These are phyloP conservation scores for Sphaerulina vaccinii DNA, from an alignment of 2,329 filamentous ascomycete genomes.

Conservation along the genomic window DNA sequence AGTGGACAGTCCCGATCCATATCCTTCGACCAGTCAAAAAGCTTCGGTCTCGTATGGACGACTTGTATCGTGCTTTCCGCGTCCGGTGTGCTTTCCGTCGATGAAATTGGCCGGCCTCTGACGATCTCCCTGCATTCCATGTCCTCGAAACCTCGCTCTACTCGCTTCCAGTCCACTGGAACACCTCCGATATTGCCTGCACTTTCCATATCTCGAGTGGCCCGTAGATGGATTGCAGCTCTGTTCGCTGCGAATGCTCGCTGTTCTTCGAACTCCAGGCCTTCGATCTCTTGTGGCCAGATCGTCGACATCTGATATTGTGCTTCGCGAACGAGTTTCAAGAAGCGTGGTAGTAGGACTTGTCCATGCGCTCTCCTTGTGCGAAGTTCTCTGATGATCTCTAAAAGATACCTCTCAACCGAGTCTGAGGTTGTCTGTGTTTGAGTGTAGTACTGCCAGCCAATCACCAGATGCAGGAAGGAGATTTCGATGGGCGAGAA, in stretches of 20 bases:
- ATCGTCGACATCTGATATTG: background rate
- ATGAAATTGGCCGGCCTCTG: conserved; percentile 38
- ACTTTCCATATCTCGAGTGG: background rate
- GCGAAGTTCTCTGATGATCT: background rate
- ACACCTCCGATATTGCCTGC: background rate
- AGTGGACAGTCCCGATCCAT: no score
- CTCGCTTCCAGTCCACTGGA: background rate
- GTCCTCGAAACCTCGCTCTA: background rate
- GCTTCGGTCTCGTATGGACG: no score
- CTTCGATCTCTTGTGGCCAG: background rate
- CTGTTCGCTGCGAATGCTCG: background rate
- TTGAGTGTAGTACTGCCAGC: background rate
- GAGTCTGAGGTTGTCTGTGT: background rate
- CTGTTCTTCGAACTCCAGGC: background rate
- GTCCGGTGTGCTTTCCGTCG: no score
- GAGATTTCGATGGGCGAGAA: background rate
- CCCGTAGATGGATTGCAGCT: background rate
- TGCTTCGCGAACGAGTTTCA: background rate
- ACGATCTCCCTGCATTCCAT: background rate
- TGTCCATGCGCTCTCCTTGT: background rate
- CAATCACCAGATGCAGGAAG: background rate
- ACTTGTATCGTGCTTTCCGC: no score
- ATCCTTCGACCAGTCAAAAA: no score
- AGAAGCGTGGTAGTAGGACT: background rate
- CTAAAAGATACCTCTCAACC: background rate